A percentile compares a stretch with the other conserved stretches of the same genome.
These are phyloP conservation scores for Talaromyces verruculosus DNA, from an alignment of 2,329 filamentous ascomycete species.

Conservation along the genomic window DNA sequence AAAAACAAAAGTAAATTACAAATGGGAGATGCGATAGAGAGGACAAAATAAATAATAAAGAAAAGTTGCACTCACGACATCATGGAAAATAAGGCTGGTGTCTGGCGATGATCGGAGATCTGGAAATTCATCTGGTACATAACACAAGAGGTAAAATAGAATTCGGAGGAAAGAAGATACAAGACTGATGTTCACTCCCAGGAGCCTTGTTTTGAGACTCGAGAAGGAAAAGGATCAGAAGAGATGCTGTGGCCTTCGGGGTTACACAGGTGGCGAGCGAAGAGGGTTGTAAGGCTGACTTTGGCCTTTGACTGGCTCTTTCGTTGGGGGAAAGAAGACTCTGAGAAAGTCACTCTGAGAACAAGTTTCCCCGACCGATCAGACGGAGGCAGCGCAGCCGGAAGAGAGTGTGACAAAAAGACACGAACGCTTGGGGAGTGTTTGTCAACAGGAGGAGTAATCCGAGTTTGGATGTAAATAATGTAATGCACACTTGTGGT, in stretches of 20 bases:
- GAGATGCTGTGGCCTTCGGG: neutral
- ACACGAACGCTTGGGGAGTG: neutral
- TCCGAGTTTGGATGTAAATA: neutral
- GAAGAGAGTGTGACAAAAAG: neutral
- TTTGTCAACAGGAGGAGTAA: neutral
- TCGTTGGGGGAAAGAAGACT: neutral
- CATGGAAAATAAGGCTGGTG: conserved; percentile 33
- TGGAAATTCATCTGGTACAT: conserved; percentile 42
- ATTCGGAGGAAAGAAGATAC: conserved; percentile 11
- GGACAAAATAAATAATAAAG: neutral
- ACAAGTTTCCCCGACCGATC: neutral
- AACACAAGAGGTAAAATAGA: conserved; percentile 31
- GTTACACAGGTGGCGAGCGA: conserved; percentile 7
- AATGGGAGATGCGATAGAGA: neutral
- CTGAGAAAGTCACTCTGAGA: neutral
- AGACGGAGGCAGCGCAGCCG: conserved; percentile 6
- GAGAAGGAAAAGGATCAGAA: neutral
- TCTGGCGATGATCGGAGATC: conserved; percentile 33
- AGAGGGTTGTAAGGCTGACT: conserved; percentile 11
- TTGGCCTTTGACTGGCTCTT: conserved; percentile 11
- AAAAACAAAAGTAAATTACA: neutral
- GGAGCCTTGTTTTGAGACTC: conserved; percentile 16
- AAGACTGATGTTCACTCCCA: neutral
- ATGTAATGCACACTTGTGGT: neutral
- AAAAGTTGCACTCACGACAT: conserved; percentile 42